Evolutionary conservation across 1,284 basidiomycete genomes (phyloP), one percentile per base, ranked within the genome.

Genomic region (Austroboletus novae-zelandiae): DNA sequence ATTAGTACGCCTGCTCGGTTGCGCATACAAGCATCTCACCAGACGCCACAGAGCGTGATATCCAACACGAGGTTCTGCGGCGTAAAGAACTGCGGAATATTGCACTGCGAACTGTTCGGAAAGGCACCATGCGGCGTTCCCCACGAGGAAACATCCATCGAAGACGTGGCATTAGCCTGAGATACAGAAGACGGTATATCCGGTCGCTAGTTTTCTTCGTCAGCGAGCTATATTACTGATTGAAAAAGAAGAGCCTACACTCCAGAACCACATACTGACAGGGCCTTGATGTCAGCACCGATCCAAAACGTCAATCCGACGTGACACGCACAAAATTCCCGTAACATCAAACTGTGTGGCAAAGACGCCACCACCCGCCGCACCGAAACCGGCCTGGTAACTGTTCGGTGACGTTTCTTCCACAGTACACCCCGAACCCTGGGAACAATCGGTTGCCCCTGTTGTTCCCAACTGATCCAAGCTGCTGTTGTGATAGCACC

Each of bases 211-310:
- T 59, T 40, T 31, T 69, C 9, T 4, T 40, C 32, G 41, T 52
- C 45, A 48, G 40, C 31, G 9, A 23, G n/a, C 2, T n/a, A 8
- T 29, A 40, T 43, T 10, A 30, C 4, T 36, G n/a, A 40, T 31
- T 43, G 53, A 15, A 9, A 17, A 46, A 37, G 57, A 52, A n/a
- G 35, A 43, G 9, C 84, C 61, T 58, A 88, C 86, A 48, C 78
- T 78, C 79, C 85, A 86, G 67, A 86, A 91, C 89, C 89, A 92
- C 29, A 89, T 79, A 60, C 75, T 77, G 17, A 25, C n/a, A 30
- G 30, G 27, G 31, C 11, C 9, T 15, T 25, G 15, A 39, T 20
- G 37, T 60, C 48, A 57, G 49, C 23, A 43, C 14, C 3, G n/a
- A 43, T 8, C 8, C 31, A 39, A 34, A 37, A 25, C 23, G 14